Evolutionary conservation across 257 asterid genomes (phyloP).

Genomic region (Solanum etuberosum): DNA sequence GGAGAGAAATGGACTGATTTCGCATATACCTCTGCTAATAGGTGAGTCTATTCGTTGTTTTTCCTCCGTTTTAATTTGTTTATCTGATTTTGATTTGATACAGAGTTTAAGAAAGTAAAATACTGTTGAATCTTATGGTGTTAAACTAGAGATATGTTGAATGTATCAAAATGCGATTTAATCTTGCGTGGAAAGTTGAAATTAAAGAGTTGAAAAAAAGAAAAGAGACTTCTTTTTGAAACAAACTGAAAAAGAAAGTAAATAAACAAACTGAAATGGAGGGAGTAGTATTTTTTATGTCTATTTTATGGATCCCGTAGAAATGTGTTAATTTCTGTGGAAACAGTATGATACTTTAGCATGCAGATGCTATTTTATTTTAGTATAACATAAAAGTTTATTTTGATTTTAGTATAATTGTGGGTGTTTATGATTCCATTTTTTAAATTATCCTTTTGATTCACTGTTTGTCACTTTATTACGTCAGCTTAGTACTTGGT

Average conservation of each 20-base stretch:
- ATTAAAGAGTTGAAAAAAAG: no score
- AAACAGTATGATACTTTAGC: not conserved
- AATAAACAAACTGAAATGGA: not conserved
- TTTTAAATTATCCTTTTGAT: not conserved
- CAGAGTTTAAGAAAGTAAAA: not conserved
- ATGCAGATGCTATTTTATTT: not conserved
- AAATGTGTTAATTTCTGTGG: not conserved
- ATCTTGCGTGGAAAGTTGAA: not conserved
- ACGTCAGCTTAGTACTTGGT: not conserved
- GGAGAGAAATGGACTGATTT: conserved; percentile 70
- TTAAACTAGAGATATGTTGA: no score
- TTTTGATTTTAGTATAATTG: not conserved
- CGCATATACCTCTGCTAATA: conserved; percentile 79
- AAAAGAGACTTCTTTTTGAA: no score
- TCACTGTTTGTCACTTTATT: not conserved
- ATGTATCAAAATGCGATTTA: not conserved
- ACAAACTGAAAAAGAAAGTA: not conserved
- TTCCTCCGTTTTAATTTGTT: not conserved
- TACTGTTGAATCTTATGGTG: not conserved
- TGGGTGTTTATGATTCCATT: not conserved
- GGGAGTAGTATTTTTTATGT: not conserved
- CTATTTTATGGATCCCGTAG: not conserved
- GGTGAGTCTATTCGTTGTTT: conserved; percentile 23
- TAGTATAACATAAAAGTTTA: not conserved
- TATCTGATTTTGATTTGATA: not conserved